Evolutionary conservation across 345 rosid species (phyloP).

Genomic region (Ricinus communis): DNA sequence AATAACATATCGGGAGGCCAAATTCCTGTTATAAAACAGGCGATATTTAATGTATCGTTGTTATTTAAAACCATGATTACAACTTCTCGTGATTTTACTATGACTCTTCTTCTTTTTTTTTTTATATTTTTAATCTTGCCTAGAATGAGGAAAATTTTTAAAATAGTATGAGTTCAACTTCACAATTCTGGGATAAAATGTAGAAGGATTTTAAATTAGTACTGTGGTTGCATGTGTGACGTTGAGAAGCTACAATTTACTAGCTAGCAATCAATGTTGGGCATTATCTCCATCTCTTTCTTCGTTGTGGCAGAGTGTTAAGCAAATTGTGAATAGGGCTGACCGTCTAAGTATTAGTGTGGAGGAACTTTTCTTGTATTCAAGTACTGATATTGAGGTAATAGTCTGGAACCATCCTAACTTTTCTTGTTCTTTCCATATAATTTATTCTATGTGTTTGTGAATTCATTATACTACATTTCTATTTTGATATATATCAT

Average conservation of each 20-base stretch:
- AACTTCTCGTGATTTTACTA: no score
- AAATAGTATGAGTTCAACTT: neutral
- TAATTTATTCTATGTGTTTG: neutral
- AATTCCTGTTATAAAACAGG: no score
- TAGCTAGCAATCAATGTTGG: neutral
- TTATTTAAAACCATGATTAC: no score
- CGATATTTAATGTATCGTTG: no score
- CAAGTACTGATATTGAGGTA: slow-evolving; percentile 94
- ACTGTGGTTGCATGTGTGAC: neutral
- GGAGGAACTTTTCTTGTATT: slow-evolving; percentile 69
- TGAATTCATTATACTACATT: neutral
- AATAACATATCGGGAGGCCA: no score
- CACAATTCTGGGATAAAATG: no score
- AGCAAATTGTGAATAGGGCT: slow-evolving; percentile 89
- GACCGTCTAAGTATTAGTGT: slow-evolving; percentile 65
- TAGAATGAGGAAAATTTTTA: neutral
- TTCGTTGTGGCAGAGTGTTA: slow-evolving; percentile 62
- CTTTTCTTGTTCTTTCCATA: neutral
- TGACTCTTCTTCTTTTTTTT: no score
- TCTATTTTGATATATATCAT: neutral
- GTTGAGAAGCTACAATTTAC: neutral
- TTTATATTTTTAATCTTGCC: neutral
- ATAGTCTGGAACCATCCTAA: slow-evolving; percentile 16
- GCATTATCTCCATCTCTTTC: slow-evolving; percentile 6
- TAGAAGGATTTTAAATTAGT: neutral